Base-by-base conservation (phyloP, 306 rosid genomes). In the Medicago lupulina region DNA sequence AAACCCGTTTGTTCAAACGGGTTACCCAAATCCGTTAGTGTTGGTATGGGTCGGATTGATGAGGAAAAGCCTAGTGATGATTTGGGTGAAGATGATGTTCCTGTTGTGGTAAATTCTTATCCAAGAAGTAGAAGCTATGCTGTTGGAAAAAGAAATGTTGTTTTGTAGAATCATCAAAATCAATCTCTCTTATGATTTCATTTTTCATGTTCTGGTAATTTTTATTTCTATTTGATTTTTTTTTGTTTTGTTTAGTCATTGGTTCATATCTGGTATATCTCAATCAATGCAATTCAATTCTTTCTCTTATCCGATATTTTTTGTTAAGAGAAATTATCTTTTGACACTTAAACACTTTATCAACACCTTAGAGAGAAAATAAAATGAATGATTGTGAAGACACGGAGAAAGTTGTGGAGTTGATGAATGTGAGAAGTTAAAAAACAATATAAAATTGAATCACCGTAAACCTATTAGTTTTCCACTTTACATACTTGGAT, bases 51-150 rank as follows among this genome's bases (percentile, higher is more conserved):
- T 0, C 76, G 75, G 70, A 90, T 92, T 25, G 97, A 90, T 23
- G 97, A 92, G 75, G 93, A 90, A 34, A 55, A 40, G 40, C 74
- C 90, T 8, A 49, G 9, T 53, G 97, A 91, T 53, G 97, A 91
- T 23, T 78, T 83, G 40, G 83, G 73, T 5, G 87, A 79, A 2
- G 72, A 64, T 0, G 75, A 17, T 7, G 82, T 4, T 41, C 14
- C 31, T 9, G 81, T 2, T n/a, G 38, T 39, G 43, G 62, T 84
- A 0, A 71, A 79, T 55, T 25, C 77, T 4, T 76, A 86, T 74
- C 97, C 96, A 0, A 79, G 97, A 80, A 90, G 93, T 81, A 90
- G 70, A 84, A 90, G 93, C 83, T 80, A 79, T 59, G 93, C 92
- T 28, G 91, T 89, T 19, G 62, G 82, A 23, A 82, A 80, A 34